Base-by-base conservation (phyloP, 768 basidiomycete species). In the Pleurotus platypus region DNA sequence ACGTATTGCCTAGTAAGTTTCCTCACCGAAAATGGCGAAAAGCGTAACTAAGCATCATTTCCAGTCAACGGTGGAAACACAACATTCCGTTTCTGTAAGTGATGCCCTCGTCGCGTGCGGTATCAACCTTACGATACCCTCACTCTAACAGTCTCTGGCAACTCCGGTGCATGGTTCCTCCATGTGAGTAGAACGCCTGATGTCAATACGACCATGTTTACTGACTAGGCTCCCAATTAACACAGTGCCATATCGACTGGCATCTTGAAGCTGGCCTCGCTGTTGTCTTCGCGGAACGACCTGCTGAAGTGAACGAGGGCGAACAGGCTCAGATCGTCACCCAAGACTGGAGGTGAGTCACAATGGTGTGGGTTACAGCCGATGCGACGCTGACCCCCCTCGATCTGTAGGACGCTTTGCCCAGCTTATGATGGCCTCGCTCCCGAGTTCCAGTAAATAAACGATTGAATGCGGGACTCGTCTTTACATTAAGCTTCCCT, bases 151-250 rank as follows among this genome's bases (percentile, higher is more conserved):
- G 61, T 65, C 62, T 67, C 63, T 38, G 80, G 83, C 58, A 88
- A 87, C 69, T 73, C 87, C 0, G 87, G 86, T 20, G 78, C 80
- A 5, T 84, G 82, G 79, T 75, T 79, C 69, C 68, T 79, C 49
- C 78, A 78, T 55, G 51, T 54, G 22, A 40, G 51, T 13, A 18
- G n/a, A 45, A 73, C 73, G 74, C 75, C 38, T 46, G 64, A 53
- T 40, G 20, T 48, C 5, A 2, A 16, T 24, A 39, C 20, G 12
- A 1, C 9, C 6, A 22, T 4, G 13, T n/a, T 5, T 9, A 4
- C 16, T 49, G 24, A 43, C 45, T 11, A 56, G 58, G 24, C 20
- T 12, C 9, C 5, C 26, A 38, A 9, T 6, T 27, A 24, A n/a
- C 47, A 30, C 2, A 20, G 37, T 70, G 71, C 49, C 70, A 72